Evolutionary conservation across 2,329 filamentous ascomycete species (phyloP).

Genomic region (Aspergillus japonicus): DNA sequence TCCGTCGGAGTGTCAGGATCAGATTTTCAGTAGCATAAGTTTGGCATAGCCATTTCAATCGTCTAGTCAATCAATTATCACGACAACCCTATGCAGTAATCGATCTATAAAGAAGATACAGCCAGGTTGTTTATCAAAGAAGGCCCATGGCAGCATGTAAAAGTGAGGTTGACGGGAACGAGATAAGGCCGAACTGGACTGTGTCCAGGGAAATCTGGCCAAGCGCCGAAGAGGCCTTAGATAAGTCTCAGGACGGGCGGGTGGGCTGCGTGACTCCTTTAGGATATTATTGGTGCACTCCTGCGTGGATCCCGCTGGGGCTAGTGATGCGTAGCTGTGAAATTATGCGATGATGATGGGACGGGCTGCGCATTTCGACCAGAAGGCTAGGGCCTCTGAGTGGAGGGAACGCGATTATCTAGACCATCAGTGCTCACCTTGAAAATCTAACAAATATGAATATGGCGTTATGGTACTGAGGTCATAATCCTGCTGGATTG

Average conservation of each 20-base stretch:
- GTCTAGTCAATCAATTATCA: neutral
- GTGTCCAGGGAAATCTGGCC: neutral
- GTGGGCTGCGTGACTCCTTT: slow-evolving; percentile 4
- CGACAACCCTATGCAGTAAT: neutral
- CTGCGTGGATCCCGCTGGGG: neutral
- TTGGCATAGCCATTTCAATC: neutral
- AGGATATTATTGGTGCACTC: neutral
- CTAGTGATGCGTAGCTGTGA: neutral
- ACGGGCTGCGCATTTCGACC: neutral
- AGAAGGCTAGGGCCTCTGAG: neutral
- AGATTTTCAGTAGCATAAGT: neutral
- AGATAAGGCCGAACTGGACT: neutral
- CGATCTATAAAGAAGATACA: neutral
- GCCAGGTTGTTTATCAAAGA: neutral
- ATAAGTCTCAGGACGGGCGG: neutral
- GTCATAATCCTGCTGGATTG: neutral
- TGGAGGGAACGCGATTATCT: neutral
- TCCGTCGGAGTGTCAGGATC: neutral
- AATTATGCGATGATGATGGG: neutral
- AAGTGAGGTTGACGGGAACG: neutral
- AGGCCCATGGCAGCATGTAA: neutral
- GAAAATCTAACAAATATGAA: neutral
- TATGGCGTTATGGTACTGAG: neutral
- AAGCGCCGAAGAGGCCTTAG: slow-evolving; percentile 5
- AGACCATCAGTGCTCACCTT: neutral